phyloP scores from a whole-genome alignment of 495 filamentous ascomycete genomes.

The Trichoderma erinaceum region DNA sequence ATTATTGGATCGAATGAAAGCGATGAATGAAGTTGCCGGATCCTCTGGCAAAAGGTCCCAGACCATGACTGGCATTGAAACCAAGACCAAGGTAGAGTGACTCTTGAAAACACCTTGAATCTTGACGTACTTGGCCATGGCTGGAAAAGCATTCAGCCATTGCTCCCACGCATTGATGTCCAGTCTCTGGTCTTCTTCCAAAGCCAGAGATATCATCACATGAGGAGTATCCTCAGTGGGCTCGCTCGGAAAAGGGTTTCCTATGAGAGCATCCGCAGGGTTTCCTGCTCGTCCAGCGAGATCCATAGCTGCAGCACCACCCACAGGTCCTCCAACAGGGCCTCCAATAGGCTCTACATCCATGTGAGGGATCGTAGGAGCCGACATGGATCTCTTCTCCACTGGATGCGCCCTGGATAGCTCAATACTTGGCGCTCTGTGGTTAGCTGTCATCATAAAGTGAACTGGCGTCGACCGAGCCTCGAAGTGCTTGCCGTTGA shows the following conservation, averaged over 20 bases:
- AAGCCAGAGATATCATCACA: slow-evolving; percentile 48
- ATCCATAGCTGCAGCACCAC: background rate
- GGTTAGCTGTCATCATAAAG: slow-evolving; percentile 48
- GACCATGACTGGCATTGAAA: slow-evolving; percentile 45
- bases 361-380: slow-evolving; percentile 25
- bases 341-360: slow-evolving; percentile 16
- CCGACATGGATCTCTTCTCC: slow-evolving; percentile 28
- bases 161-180: slow-evolving; percentile 43
- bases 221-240: slow-evolving; percentile 42
- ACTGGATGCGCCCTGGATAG: slow-evolving; percentile 31
- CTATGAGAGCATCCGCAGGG: slow-evolving; percentile 20
- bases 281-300: background rate
- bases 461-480: slow-evolving; percentile 46
- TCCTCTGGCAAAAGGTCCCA: slow-evolving; percentile 48
- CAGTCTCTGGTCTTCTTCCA: slow-evolving; percentile 44
- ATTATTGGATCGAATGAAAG: slow-evolving; percentile 46
- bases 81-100: slow-evolving; percentile 43
- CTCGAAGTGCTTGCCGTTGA: slow-evolving; percentile 46
- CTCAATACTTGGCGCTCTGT: slow-evolving; percentile 47
- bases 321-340: background rate
- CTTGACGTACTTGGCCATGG: slow-evolving; percentile 44
- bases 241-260: background rate
- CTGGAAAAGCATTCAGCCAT: slow-evolving; percentile 42
- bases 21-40: slow-evolving; percentile 46
- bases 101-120: slow-evolving; percentile 50